Evolutionary conservation across 768 basidiomycete genomes (phyloP).

Genomic region (Tylopilus balloui): DNA sequence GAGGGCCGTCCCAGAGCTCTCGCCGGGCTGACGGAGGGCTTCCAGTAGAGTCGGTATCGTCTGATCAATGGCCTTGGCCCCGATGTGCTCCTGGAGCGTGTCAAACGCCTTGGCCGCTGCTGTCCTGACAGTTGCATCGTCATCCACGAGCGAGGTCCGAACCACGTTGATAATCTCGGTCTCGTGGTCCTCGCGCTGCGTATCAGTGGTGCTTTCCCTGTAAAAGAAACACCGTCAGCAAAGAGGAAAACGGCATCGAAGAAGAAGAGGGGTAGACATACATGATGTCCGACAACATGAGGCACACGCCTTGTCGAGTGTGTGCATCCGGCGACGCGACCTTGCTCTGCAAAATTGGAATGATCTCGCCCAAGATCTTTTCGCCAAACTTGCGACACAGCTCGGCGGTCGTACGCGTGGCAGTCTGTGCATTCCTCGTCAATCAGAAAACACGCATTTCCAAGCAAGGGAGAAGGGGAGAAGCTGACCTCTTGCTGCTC

Average conservation of each 20-base stretch:
- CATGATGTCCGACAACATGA: constrained; percentile 88
- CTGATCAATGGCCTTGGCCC: constrained; percentile 88
- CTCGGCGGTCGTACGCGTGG: constrained; percentile 82
- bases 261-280: constrained; percentile 33
- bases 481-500: constrained; percentile 84
- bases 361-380: constrained; percentile 77
- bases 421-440: constrained; percentile 47
- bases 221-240: constrained; percentile 4
- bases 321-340: constrained; percentile 57
- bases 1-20: constrained; percentile 91
- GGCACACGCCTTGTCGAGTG: constrained; percentile 80
- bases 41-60: constrained; percentile 94
- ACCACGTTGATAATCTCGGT: constrained; percentile 85
- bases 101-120: constrained; percentile 92
- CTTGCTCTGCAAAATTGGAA: constrained; percentile 69
- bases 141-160: constrained; percentile 81
- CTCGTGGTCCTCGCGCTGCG: constrained; percentile 83
- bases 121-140: constrained; percentile 76
- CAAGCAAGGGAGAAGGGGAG: background rate
- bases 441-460: background rate
- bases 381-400: constrained; percentile 96
- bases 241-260: background rate
- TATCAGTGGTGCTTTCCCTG: constrained; percentile 80
- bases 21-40: constrained; percentile 89
- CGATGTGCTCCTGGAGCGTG: constrained; percentile 86